Evolutionary conservation across 208 protist species (phyloP).

Genomic region (Crithidia brevicula): DNA sequence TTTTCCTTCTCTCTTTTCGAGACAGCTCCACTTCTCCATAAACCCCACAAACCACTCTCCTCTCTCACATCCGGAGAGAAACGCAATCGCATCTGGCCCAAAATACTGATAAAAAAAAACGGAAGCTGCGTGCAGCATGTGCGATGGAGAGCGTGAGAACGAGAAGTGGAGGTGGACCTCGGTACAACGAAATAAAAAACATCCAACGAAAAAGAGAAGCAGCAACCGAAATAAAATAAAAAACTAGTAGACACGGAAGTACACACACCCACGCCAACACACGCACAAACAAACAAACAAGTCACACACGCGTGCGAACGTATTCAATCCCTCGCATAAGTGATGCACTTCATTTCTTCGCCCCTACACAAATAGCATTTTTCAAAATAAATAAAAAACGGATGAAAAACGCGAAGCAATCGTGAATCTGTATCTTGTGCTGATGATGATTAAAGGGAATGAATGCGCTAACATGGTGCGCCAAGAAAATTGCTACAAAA

Average conservation of each 20-base stretch:
- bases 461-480: no score
- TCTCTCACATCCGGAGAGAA: no score
- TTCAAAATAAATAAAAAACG: no score
- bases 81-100: neutral
- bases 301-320: no score
- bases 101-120: neutral
- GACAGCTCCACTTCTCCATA: no score
- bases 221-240: neutral
- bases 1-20: no score
- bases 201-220: slow-evolving; percentile 1
- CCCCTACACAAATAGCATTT: no score
- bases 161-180: neutral
- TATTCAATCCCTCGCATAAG: neutral
- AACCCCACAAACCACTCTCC: no score
- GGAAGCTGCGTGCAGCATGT: neutral
- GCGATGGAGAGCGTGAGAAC: neutral
- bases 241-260: neutral
- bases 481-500: slow-evolving; percentile 11
- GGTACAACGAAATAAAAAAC: slow-evolving; percentile 9
- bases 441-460: no score
- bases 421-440: no score
- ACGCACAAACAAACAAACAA: neutral
- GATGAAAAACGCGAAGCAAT: no score
- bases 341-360: neutral
- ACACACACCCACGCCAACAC: slow-evolving; percentile 2